These are phyloP conservation scores for Lepidopterella palustris DNA, from an alignment of 495 filamentous ascomycete genomes.

Conservation along the genomic window DNA sequence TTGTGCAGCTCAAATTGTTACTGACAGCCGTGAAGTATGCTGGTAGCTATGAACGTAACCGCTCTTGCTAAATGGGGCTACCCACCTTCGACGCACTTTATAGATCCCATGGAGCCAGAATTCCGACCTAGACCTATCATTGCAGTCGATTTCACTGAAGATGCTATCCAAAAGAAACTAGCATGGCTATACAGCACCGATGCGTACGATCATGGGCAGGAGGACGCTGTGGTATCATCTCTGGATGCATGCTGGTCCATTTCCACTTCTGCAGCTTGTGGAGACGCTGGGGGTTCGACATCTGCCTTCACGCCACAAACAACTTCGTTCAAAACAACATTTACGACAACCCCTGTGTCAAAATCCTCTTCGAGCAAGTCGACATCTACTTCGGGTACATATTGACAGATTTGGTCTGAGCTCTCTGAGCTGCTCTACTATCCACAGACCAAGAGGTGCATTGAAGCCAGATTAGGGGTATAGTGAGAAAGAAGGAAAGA, in stretches of 20 bases:
- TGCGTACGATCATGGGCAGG: constrained; percentile 18
- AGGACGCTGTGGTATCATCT: constrained; percentile 1
- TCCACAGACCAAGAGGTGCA: too few relatives aligned
- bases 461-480: too few relatives aligned
- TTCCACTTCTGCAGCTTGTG: neutral
- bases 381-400: too few relatives aligned
- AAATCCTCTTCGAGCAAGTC: too few relatives aligned
- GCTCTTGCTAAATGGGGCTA: constrained; percentile 44
- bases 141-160: constrained; percentile 6
- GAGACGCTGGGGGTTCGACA: neutral
- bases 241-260: constrained; percentile 8
- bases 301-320: neutral
- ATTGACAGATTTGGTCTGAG: too few relatives aligned
- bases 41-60: constrained; percentile 54
- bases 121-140: constrained; percentile 16
- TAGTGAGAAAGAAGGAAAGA: too few relatives aligned
- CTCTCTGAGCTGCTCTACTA: too few relatives aligned
- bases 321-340: neutral
- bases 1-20: neutral
- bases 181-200: constrained; percentile 20
- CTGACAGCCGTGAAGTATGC: constrained; percentile 38
- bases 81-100: constrained; percentile 39
- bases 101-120: constrained; percentile 36
- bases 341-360: too few relatives aligned
- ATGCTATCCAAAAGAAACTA: constrained; percentile 19